Percentiles rank a stretch among this genome's conserved stretches.
Evolutionary conservation across 1,284 basidiomycete species (phyloP).

Genomic region (Hemileccinum hortonii): DNA sequence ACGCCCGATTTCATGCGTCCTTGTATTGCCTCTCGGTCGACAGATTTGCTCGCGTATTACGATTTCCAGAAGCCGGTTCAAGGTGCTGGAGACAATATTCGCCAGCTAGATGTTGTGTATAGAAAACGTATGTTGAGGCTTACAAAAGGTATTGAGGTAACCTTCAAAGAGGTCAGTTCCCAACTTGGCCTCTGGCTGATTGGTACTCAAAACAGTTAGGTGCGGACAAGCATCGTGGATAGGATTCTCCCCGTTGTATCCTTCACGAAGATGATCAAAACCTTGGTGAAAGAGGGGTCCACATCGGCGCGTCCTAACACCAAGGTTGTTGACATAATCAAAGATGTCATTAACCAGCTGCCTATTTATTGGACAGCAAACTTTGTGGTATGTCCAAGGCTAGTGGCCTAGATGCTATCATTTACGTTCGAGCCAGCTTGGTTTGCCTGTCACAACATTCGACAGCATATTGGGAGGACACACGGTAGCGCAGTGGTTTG

Average conservation of each 20-base stretch:
- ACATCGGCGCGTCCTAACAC: conserved; percentile 34
- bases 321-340: conserved; percentile 63
- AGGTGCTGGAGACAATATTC: neutral
- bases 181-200: neutral
- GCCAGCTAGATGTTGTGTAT: conserved; percentile 11
- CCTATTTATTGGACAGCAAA: conserved; percentile 67
- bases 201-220: conserved; percentile 8
- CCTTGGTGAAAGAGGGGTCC: conserved; percentile 18
- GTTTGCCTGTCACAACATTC: conserved; percentile 60
- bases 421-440: conserved; percentile 39
- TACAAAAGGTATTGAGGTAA: conserved; percentile 10
- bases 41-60: conserved; percentile 17
- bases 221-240: conserved; percentile 11
- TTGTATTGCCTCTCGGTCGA: conserved; percentile 14
- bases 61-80: conserved; percentile 22
- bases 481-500: conserved; percentile 50
- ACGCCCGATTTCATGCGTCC: conserved; percentile 41
- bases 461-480: conserved; percentile 47
- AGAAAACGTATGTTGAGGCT: conserved; percentile 21
- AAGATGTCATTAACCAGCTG: conserved; percentile 67
- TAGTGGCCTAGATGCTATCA: conserved; percentile 9
- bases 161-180: conserved; percentile 19
- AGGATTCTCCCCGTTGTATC: conserved; percentile 7
- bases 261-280: conserved; percentile 13
- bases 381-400: conserved; percentile 48